Percentiles rank a stretch among this genome's conserved stretches.
phyloP scores from a whole-genome alignment of 1,284 basidiomycete genomes.

The Puccinia polysora region DNA sequence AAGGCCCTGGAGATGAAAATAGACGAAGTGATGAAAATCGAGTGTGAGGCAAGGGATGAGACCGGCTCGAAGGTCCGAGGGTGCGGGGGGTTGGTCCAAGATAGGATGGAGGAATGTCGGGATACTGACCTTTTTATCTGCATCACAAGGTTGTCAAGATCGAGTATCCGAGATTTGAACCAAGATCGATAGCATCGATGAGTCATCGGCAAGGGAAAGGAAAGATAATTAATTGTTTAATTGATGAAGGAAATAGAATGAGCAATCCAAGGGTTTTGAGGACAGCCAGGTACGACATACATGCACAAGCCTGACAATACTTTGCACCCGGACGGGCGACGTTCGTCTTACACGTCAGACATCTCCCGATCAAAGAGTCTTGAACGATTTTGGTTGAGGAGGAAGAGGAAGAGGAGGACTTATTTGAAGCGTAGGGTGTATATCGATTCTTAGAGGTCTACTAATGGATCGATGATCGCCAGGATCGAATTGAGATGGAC shows the following conservation, averaged over 20 bases:
- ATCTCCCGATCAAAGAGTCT: slow-evolving; percentile 34
- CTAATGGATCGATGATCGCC: not conserved
- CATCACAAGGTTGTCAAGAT: no score
- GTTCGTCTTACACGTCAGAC: slow-evolving; percentile 43
- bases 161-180: no score
- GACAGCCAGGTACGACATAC: not conserved
- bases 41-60: not conserved
- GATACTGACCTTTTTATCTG: slow-evolving; percentile 25
- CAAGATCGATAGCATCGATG: no score
- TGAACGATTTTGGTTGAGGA: slow-evolving; percentile 4
- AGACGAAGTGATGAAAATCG: not conserved
- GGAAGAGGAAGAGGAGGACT: slow-evolving; percentile 5
- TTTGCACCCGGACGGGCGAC: slow-evolving; percentile 30
- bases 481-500: not conserved
- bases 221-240: no score
- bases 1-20: slow-evolving; percentile 18
- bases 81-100: not conserved
- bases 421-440: slow-evolving; percentile 37
- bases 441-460: slow-evolving; percentile 42
- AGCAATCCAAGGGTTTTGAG: not conserved
- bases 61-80: not conserved
- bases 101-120: no score
- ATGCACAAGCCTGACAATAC: slow-evolving; percentile 42
- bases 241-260: not conserved
- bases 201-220: no score